Evolutionary conservation across 2,329 filamentous ascomycete species (phyloP).

Genomic region (Dactylellina cionopaga): DNA sequence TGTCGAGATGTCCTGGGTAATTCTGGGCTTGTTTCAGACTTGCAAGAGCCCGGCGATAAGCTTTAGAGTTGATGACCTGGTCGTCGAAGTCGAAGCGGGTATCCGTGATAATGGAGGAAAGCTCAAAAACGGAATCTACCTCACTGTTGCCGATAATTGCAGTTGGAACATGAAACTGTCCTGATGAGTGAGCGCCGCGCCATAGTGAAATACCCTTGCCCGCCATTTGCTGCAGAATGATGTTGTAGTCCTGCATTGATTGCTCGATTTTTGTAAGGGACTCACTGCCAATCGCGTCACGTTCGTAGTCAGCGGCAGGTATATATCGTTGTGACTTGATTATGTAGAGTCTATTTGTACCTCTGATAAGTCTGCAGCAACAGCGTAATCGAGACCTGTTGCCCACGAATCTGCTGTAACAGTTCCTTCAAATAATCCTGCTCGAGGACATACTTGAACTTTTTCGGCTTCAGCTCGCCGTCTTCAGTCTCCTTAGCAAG

Average conservation of each 20-base stretch:
- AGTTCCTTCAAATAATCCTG: constrained; percentile 7
- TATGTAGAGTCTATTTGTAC: neutral
- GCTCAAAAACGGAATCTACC: neutral
- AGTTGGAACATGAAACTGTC: neutral
- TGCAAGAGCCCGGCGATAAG: constrained; percentile 1
- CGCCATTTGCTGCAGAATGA: neutral
- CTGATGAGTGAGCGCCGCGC: neutral
- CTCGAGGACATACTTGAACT: constrained; percentile 5
- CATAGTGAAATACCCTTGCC: neutral
- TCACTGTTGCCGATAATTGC: neutral
- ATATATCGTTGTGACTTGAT: too few relatives aligned
- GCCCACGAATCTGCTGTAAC: neutral
- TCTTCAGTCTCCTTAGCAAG: neutral
- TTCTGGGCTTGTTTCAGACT: neutral
- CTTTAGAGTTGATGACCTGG: constrained; percentile 1
- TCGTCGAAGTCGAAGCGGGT: neutral
- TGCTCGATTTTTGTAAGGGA: neutral
- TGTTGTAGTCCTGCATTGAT: constrained; percentile 8
- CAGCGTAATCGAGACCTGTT: constrained; percentile 2
- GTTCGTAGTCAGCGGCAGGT: too few relatives aligned
- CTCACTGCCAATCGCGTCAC: neutral
- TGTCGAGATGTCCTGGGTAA: neutral
- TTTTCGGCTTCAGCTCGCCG: neutral
- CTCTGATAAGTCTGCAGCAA: neutral
- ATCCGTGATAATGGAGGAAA: neutral